Evolutionary conservation across 2,329 filamentous ascomycete species (phyloP).

Genomic region (Trichophyton simii): DNA sequence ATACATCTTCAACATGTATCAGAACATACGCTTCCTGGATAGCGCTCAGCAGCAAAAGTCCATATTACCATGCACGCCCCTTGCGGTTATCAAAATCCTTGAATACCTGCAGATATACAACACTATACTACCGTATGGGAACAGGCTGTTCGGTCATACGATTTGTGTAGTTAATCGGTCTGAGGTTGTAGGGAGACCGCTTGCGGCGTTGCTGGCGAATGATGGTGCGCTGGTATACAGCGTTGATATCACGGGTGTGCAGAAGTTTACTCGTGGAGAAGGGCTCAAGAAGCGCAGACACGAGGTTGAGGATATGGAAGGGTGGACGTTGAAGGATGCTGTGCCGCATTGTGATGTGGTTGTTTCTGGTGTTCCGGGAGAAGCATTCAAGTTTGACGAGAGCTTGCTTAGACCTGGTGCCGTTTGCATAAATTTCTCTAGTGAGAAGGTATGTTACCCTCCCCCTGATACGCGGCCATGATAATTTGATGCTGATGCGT

Average conservation of each 20-base stretch:
- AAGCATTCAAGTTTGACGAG: conserved; percentile 80
- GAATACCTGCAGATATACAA: conserved; percentile 96
- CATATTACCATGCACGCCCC: conserved; percentile 85
- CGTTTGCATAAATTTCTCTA: conserved; percentile 98
- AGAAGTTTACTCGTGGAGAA: conserved; percentile 80
- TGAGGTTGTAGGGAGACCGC: conserved; percentile 85
- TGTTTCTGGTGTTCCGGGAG: conserved; percentile 79
- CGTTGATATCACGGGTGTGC: conserved; percentile 81
- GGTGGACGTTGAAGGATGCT: conserved; percentile 66
- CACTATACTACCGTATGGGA: conserved; percentile 80
- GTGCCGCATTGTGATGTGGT: conserved; percentile 85
- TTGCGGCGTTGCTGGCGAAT: conserved; percentile 87
- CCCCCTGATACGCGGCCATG: not conserved
- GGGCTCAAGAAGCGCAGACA: conserved; percentile 78
- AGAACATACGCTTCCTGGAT: conserved; percentile 92
- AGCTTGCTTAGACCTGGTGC: conserved; percentile 75
- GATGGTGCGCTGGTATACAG: conserved; percentile 93
- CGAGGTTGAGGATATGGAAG: conserved; percentile 71
- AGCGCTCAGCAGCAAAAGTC: conserved; percentile 70
- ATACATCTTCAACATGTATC: conserved; percentile 99
- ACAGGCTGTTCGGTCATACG: conserved; percentile 82
- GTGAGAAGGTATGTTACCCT: conserved; percentile 50
- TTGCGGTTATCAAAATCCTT: conserved; percentile 93
- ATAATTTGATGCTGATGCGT: not conserved
- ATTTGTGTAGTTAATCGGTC: conserved; percentile 94